A percentile compares a stretch with the other conserved stretches of the same genome.
Evolutionary conservation across 129 eudicot species (phyloP).

Genomic region (Chrysanthemum makinoi): DNA sequence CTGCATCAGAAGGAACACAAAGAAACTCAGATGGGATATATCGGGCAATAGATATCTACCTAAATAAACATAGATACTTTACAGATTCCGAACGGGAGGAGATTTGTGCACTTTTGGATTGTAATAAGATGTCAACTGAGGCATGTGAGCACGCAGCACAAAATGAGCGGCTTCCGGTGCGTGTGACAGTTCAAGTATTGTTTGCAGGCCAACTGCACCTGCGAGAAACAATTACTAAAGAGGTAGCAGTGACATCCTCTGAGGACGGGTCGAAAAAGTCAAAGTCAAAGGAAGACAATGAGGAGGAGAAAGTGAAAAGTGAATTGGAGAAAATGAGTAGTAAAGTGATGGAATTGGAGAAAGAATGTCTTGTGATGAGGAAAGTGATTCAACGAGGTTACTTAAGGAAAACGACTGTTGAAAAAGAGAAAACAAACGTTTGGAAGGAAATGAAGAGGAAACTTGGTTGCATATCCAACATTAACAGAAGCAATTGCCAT

Average conservation of each 20-base stretch:
- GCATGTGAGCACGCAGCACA: constrained; percentile 1
- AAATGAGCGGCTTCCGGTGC: neutral
- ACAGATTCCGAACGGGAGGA: neutral
- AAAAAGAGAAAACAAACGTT: neutral
- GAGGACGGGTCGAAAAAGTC: neutral
- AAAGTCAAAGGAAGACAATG: neutral
- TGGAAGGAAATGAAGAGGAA: constrained; percentile 16
- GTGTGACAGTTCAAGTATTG: neutral
- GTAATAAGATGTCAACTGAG: neutral
- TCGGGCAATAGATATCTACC: neutral
- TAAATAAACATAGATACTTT: neutral
- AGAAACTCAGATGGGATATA: neutral
- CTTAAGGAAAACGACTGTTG: neutral
- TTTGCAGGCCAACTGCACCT: constrained; percentile 3
- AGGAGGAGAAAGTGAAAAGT: neutral
- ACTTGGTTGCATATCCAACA: neutral
- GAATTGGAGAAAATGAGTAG: constrained; percentile 12
- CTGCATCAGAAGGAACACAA: constrained; percentile 3
- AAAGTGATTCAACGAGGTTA: constrained; percentile 12
- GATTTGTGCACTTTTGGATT: neutral
- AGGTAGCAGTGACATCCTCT: neutral
- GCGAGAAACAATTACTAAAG: neutral
- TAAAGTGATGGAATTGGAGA: constrained; percentile 4
- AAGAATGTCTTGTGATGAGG: constrained; percentile 9
- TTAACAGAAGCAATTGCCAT: neutral